A percentile compares a stretch with the other conserved stretches of the same genome.
Evolutionary conservation across 169 alveolate genomes (phyloP).

Genomic region (Plasmodium billcollinsi): DNA sequence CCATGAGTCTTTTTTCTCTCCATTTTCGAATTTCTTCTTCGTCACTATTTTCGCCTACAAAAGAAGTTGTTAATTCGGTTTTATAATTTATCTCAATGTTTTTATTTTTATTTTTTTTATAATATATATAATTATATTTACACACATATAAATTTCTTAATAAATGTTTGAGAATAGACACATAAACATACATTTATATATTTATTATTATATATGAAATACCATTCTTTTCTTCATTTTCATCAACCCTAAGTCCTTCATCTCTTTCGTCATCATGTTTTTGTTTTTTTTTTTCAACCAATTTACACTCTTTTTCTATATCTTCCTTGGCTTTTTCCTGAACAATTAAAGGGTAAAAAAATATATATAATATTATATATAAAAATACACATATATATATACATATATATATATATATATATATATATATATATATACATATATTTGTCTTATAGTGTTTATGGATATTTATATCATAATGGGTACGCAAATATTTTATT

Average conservation of each 20-base stretch:
- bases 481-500: no score
- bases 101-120: neutral
- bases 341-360: neutral
- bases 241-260: slow-evolving; percentile 6
- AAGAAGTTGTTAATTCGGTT: slow-evolving; percentile 9
- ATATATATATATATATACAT: neutral
- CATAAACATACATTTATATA: neutral
- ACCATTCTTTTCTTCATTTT: slow-evolving; percentile 19
- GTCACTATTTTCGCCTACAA: slow-evolving; percentile 71
- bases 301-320: slow-evolving; percentile 31
- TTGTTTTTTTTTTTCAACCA: slow-evolving; percentile 19
- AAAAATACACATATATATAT: neutral
- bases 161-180: neutral
- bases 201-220: slow-evolving; percentile 4
- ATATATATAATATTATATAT: neutral
- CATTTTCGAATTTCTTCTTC: slow-evolving; percentile 69
- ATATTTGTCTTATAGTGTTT: no score
- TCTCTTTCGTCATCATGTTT: neutral
- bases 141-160: neutral
- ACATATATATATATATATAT: neutral
- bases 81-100: slow-evolving; percentile 5
- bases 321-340: slow-evolving; percentile 66
- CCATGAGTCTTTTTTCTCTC: slow-evolving; percentile 56
- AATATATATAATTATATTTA: neutral
- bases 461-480: neutral